These are phyloP conservation scores for Boletus subcaerulescens DNA, from an alignment of 768 basidiomycete genomes.

Conservation along the genomic window DNA sequence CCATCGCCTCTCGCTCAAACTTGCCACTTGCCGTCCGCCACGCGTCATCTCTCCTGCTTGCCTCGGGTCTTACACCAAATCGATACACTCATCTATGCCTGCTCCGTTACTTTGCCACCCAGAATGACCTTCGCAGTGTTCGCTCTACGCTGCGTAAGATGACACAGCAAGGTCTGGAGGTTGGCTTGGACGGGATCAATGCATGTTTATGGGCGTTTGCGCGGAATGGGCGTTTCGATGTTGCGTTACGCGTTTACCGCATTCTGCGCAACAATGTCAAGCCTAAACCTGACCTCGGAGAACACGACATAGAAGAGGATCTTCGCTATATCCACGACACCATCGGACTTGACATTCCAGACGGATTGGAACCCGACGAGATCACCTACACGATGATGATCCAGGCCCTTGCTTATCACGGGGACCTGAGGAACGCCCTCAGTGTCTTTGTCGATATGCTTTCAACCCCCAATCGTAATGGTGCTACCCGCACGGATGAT, in stretches of 20 bases:
- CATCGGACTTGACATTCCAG: slow-evolving; percentile 44
- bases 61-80: slow-evolving; percentile 55
- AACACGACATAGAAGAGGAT: slow-evolving; percentile 38
- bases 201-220: slow-evolving; percentile 69
- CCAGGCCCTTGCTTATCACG: slow-evolving; percentile 69
- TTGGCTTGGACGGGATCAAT: slow-evolving; percentile 69
- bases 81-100: slow-evolving; percentile 61
- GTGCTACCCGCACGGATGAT: slow-evolving; percentile 28
- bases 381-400: slow-evolving; percentile 68
- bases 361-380: slow-evolving; percentile 51
- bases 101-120: slow-evolving; percentile 52
- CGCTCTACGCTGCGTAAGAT: slow-evolving; percentile 55
- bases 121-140: slow-evolving; percentile 48
- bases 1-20: slow-evolving; percentile 56
- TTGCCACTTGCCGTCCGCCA: slow-evolving; percentile 44
- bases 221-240: slow-evolving; percentile 46
- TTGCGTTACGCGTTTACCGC: slow-evolving; percentile 62
- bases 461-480: slow-evolving; percentile 40
- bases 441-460: slow-evolving; percentile 68
- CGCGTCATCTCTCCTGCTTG: slow-evolving; percentile 50
- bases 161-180: slow-evolving; percentile 44
- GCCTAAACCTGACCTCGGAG: slow-evolving; percentile 34
- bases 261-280: slow-evolving; percentile 53
- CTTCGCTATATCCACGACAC: slow-evolving; percentile 38
- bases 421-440: slow-evolving; percentile 57